Base-by-base conservation (phyloP, 306 rosid species). In the Pyrus pyrifolia region DNA sequence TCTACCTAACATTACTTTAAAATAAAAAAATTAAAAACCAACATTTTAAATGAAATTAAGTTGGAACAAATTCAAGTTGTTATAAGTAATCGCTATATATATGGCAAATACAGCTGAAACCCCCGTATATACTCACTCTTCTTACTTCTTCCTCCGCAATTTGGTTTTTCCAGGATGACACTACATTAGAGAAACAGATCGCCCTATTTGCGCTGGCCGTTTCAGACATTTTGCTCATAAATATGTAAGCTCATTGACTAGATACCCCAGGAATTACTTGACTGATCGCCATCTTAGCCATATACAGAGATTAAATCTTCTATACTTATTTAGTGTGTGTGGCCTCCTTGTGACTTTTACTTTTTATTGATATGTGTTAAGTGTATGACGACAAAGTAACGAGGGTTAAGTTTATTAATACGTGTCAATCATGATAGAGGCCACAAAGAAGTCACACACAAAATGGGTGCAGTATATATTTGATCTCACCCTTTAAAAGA, bases 131-230 rank as follows among this genome's bases (percentile, higher is more conserved):
- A 49, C 3, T 40, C 68, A 44, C 25, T 21, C 22, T 63, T 19
- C 27, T 29, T 53, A 40, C 58, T 64, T 15, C 6, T 33, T 4
- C 35, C 35, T 33, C 35, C 8, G 3, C 61, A 11, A 61, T 46
- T 61, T 59, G 79, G 69, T 40, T 73, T 75, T 75, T 52, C 14
- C 94, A 93, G 98, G 96, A 93, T 81, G 98, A 93, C 81, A 91
- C 93, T 33, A 61, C 97, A 57, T 93, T 93, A 17, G 98, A 93
- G 89, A 91, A 90, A 73, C 97, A 87, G 75, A 91, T 96, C 70
- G 97, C 97, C 35, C 87, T 93, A 29, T 91, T 91, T 85, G 89
- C 97, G 67, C 78, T 93, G 82, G 93, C 98, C 11, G 19, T 93
- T 80, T 87, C 96, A 8, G 96, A 93, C 84, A 84, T 90, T 78